Evolutionary conservation across 192 early-diverging fungal genomes (phyloP), one percentile per base, ranked within the genome.

Genomic region (Linnemannia elongata): DNA sequence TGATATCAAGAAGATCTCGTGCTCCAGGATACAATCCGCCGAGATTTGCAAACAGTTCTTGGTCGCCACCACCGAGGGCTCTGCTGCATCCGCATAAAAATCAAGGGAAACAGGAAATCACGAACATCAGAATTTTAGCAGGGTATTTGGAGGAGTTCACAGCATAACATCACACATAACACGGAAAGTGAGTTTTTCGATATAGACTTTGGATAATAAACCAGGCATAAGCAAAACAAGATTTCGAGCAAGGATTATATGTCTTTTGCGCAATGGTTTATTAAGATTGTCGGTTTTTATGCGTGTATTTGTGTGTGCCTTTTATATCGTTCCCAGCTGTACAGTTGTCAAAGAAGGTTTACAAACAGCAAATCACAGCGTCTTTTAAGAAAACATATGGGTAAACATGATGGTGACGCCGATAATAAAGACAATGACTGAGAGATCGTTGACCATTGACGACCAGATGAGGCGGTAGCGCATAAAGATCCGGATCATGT

Each of bases 391-490:
- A 55, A 88, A 83, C 87, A 88, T 82, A 49, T 82, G 78, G 0
- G 78, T 73, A 24, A 88, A 76, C 4, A 60, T 45, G 42, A 88
- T 80, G 63, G 89, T 87, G 27, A 87, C 42, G 30, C 92, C 91
- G 57, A 93, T 74, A 30, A 92, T 84, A 45, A 92, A 93, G 10
- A 92, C 84, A 4, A 93, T 60, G 1, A 92, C 81, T 30, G 83
- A 89, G n/a, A 88, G 72, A 77, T 93, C 92, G 45, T 88, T 89
- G n/a, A 89, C 91, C 20, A 93, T 74, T 8, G 89, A 90, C 15
- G 89, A 83, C 92, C 92, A 93, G 71, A 93, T 90, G 24, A 91
- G 73, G 10, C 89, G 86, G 63, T 93, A 93, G 33, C 91, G 91
- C 82, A 92, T 78, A 77, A 91, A 88, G 69, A 92, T 69, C 12